These are phyloP conservation scores for Suillus paluster DNA, from an alignment of 768 basidiomycete species.

Conservation along the genomic window DNA sequence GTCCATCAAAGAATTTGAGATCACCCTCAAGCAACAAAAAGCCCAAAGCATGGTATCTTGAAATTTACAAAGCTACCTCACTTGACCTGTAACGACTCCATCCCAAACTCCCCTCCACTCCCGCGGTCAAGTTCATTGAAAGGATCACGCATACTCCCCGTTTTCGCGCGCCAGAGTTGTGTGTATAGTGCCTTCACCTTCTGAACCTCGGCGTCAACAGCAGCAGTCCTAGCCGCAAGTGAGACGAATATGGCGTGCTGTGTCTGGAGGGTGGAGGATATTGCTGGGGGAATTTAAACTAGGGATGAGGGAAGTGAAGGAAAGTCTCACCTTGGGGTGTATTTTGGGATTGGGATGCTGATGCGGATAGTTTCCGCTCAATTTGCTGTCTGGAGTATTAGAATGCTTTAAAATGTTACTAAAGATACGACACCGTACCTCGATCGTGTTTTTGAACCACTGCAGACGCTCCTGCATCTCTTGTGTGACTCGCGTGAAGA, in stretches of 20 bases:
- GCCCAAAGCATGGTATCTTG: too few species aligned
- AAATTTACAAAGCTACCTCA: conserved; percentile 16
- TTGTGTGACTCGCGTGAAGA: conserved; percentile 71
- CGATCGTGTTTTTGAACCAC: conserved; percentile 83
- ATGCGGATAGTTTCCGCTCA: conserved; percentile 77
- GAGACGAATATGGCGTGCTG: conserved; percentile 80
- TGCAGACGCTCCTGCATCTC: conserved; percentile 73
- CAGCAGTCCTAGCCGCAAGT: conserved; percentile 76
- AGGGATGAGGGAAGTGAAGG: conserved; percentile 5
- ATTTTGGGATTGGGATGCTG: conserved; percentile 61
- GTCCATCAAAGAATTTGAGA: background rate
- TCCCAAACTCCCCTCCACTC: conserved; percentile 47
- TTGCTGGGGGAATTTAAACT: conserved; percentile 47
- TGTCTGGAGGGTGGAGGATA: conserved; percentile 76
- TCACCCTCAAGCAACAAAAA: too few species aligned
- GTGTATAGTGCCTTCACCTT: conserved; percentile 77
- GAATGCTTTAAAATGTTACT: background rate
- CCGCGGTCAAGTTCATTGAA: conserved; percentile 60
- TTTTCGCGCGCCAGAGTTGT: conserved; percentile 78
- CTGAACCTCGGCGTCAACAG: conserved; percentile 73
- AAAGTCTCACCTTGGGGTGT: conserved; percentile 71
- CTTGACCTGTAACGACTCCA: conserved; percentile 35
- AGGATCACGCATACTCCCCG: conserved; percentile 83
- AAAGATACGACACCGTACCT: conserved; percentile 46
- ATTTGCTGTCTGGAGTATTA: conserved; percentile 47